Base-by-base conservation (phyloP, 768 basidiomycete species). In the Boletus huronensis region DNA sequence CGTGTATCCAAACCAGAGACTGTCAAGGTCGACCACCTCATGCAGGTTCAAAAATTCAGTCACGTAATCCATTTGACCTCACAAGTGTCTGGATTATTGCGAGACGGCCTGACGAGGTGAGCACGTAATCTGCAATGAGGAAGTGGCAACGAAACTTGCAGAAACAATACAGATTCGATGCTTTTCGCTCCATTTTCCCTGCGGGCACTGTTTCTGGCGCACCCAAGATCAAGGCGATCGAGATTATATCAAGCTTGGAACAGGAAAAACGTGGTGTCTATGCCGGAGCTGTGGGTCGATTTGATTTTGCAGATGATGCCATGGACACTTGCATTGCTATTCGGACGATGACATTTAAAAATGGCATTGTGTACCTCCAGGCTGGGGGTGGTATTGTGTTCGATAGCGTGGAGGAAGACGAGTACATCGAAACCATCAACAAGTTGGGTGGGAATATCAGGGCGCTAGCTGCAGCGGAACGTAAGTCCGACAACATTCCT, bases 251-350 rank as follows among this genome's bases (percentile, higher is more conserved):
- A 6, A 84, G 83, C 19, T 73, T 98, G 46, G 97, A 98, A 69
- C 80, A 86, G 63, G 92, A 98, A 71, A 83, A 85, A 25, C 83
- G 97, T 35, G 95, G 95, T 25, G 87, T 98, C 16, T 99, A 99
- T 62, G 97, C 94, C 7, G 97, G 97, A 29, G 97, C 93, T 3
- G 94, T 98, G 16, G 97, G 97, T n/a, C 85, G 93, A 49, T 98
- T 95, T 70, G 95, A 98, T 72, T 98, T 98, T 71, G 90, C 93
- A 3, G 77, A 83, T 25, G 91, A 98, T 68, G 87, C 88, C 65
- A 93, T 98, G 89, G 97, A 99, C 70, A 97, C 93, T 0, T 98
- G 96, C 73, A 99, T 99, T 64, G 96, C 97, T 5, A 98, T 99
- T 63, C 84, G 97, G 31, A 98, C 95, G 5, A 98, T 98, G 93